Base-by-base conservation (phyloP, 2,329 filamentous ascomycete genomes). In the Colletotrichum spinosum region DNA sequence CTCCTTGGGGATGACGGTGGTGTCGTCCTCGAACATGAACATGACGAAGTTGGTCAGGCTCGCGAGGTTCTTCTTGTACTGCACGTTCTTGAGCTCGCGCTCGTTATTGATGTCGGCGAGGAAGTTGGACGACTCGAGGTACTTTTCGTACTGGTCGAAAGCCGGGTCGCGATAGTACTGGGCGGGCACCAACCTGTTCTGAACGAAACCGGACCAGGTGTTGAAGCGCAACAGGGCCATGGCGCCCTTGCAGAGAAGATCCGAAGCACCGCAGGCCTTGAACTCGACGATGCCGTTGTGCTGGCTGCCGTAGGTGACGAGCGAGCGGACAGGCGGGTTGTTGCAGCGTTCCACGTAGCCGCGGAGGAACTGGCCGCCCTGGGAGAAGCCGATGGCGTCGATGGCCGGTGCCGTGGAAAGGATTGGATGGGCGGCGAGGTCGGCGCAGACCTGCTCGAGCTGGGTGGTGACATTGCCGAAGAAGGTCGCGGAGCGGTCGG, bases 101-200 rank as follows among this genome's bases (percentile, higher is more conserved):
- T 99, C 96, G 77, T 98, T 98, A 79, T 99, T 99, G 79, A 98
- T 90, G 75, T 98, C 95, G 9, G 95, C 96, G 8, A 99, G 83
- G 78, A 97, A 97, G 76, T 94, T 95, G 72, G 92, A 96, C 74
- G 88, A 77, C 70, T 90, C 87, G 17, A 98, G 86, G 75, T 98
- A 99, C 37, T 83, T 79, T 1, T 89, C 86, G 76, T 93, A 78
- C 75, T 94, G 81, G 65, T 82, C 76, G 72, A 80, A 79, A 62
- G 80, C 75, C 67, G 87, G 86, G 69, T 94, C 88, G 56, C 95
- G 91, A 83, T 91, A 98, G 82, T 99, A 99, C 81, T 99, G 96
- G 38, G 96, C 95, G 1, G 96, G 96, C 4, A 99, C 92, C 8
- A 98, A 84, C 15, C 87, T 87, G 55, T 82, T 83, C 83, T 98